Evolutionary conservation across 768 basidiomycete genomes (phyloP).

Genomic region (Gautieria morchelliformis): DNA sequence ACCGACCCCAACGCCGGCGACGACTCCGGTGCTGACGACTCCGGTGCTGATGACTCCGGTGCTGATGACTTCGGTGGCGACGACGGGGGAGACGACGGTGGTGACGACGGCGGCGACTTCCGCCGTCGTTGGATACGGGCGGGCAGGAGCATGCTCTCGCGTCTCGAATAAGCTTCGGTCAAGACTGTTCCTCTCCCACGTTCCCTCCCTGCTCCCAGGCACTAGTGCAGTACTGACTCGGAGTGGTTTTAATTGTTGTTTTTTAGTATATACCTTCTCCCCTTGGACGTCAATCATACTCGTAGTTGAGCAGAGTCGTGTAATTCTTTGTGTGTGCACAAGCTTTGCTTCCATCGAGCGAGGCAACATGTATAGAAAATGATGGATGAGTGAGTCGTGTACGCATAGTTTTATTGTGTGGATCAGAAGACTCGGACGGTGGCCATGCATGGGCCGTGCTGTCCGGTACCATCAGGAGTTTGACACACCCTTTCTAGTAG

Average conservation of each 20-base stretch:
- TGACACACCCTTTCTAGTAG: too few relatives aligned
- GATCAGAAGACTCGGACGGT: too few relatives aligned
- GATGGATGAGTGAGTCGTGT: too few relatives aligned
- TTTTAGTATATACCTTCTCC: not conserved
- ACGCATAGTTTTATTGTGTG: too few relatives aligned
- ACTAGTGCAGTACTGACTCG: not conserved
- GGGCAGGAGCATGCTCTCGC: not conserved
- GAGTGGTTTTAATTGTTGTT: not conserved
- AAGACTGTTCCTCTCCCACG: too few relatives aligned
- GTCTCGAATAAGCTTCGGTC: not conserved
- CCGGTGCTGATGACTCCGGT: not conserved
- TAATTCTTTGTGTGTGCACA: too few relatives aligned
- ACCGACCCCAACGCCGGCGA: not conserved
- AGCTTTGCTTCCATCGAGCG: too few relatives aligned
- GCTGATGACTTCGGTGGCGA: not conserved
- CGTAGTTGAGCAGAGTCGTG: not conserved
- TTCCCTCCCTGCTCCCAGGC: not conserved
- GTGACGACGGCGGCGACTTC: too few relatives aligned
- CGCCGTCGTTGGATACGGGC: not conserved
- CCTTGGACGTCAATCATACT: not conserved
- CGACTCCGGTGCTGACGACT: not conserved
- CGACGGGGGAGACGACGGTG: too few relatives aligned
- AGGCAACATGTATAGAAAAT: too few relatives aligned
- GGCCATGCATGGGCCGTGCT: too few relatives aligned
- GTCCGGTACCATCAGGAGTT: too few relatives aligned